These are phyloP conservation scores for Haberlea rhodopensis DNA, from an alignment of 257 asterid genomes.

Conservation along the genomic window DNA sequence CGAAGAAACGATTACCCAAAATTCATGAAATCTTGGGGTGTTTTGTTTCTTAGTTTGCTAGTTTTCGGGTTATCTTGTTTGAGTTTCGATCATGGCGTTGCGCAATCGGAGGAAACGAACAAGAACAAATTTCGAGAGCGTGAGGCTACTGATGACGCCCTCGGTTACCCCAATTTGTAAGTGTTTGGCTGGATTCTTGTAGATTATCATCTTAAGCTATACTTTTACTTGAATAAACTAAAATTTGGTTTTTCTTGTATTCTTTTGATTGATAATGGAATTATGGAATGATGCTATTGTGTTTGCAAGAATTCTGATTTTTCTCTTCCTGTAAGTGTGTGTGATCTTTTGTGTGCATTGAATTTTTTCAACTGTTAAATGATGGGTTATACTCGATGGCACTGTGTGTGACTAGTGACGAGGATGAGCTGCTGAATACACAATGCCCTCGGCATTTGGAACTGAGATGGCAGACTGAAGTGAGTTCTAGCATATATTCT, in stretches of 20 bases:
- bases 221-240: constrained; percentile 1
- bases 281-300: constrained; percentile 10
- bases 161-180: constrained; percentile 86
- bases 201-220: constrained; percentile 20
- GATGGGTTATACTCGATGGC: constrained; percentile 13
- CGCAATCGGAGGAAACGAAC: constrained; percentile 61
- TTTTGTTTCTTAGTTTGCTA: constrained; percentile 45
- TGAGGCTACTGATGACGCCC: constrained; percentile 87
- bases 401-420: constrained; percentile 52
- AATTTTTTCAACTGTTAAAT: constrained; percentile 7
- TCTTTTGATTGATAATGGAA: no score
- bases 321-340: no score
- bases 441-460: constrained; percentile 97
- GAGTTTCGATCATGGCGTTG: constrained; percentile 50
- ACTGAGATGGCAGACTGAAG: constrained; percentile 98
- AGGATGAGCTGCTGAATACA: constrained; percentile 81
- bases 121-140: constrained; percentile 90
- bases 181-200: constrained; percentile 20
- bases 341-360: no score
- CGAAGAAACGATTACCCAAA: constrained; percentile 12
- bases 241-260: constrained; percentile 10
- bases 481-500: constrained; percentile 94
- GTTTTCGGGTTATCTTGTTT: constrained; percentile 37
- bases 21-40: constrained; percentile 69
- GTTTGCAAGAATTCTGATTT: constrained; percentile 6